Evolutionary conservation across 177 flowering plant species (phyloP), one percentile per base, ranked within the genome.

Genomic region (Tripterygium wilfordii): DNA sequence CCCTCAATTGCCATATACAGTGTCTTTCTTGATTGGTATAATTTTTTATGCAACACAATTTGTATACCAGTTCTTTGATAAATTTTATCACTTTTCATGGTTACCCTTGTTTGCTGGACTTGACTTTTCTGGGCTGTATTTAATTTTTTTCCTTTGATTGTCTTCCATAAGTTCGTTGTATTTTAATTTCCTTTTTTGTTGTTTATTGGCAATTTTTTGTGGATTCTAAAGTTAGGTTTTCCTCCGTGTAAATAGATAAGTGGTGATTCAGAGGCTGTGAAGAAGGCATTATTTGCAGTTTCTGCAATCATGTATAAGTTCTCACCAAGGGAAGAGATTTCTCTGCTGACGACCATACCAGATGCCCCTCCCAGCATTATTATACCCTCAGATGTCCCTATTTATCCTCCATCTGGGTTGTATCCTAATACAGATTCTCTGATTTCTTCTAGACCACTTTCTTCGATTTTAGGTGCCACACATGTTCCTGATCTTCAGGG

Each of bases 291-390:
- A 30, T 79, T 63, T 77, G 95, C 92, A 13, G 61, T 94, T 39
- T 89, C 99, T 45, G 64, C 92, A 33, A 85, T 89, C 38, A 81
- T 85, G 82, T 94, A 89, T 74, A 94, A 87, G 66, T 87, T 89
- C 45, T 38, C 73, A 35, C 86, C 99, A 12, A 87, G 68, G 58
- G 99, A 94, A 68, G 85, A 75, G 19, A 78, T 94, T 63, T 67
- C 96, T 59, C 81, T 94, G 23, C 95, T 80, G 20, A 69, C 88
- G 32, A 53, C 72, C 9, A 65, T 84, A 8, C 63, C 80, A 12
- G 96, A 86, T 44, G 70, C 64, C 17, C 72, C 77, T 14, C 95
- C 95, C 19, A 82, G 78, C 67, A 79, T 89, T 43, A 94, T 94
- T 49, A 83, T 92, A 39, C 99, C 97, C 35, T 79, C 99, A 53